Conservation (phyloP, 495 filamentous ascomycete species). For the Lepidopterella palustris region DNA sequence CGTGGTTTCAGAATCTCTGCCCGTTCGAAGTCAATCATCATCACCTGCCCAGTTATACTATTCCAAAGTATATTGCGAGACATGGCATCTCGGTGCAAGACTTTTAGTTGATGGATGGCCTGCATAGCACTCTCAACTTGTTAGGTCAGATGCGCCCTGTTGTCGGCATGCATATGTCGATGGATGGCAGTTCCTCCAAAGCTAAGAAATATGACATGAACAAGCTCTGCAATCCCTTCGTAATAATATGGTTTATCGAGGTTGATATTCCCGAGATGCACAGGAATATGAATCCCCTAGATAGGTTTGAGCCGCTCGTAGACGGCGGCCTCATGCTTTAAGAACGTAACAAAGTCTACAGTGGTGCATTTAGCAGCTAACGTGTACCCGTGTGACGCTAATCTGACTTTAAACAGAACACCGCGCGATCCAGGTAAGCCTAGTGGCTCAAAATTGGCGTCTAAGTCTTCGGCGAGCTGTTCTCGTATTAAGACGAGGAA, state of each 20-base stretch:
- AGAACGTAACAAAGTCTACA: conserved; percentile 25
- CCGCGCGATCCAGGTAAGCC: conserved; percentile 35
- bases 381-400: conserved; percentile 45
- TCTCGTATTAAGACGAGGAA: conserved; percentile 23
- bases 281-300: conserved; percentile 29
- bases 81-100: conserved; percentile 21
- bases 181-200: not conserved
- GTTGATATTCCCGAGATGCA: not conserved
- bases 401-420: conserved; percentile 32
- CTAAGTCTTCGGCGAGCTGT: conserved; percentile 18
- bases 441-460: conserved; percentile 39
- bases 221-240: not conserved
- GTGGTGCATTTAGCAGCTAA: conserved; percentile 43
- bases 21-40: conserved; percentile 31
- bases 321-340: conserved; percentile 33
- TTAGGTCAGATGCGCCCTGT: not conserved
- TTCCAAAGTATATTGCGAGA: conserved; percentile 26
- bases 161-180: not conserved
- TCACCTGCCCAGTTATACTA: conserved; percentile 11
- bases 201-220: not conserved
- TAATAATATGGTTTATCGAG: not conserved
- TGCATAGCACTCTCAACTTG: not conserved
- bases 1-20: conserved; percentile 13
- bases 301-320: conserved; percentile 35
- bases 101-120: conserved; percentile 2